Conservation (phyloP, 192 early-diverging fungal genomes). For the Backusella sp. region DNA sequence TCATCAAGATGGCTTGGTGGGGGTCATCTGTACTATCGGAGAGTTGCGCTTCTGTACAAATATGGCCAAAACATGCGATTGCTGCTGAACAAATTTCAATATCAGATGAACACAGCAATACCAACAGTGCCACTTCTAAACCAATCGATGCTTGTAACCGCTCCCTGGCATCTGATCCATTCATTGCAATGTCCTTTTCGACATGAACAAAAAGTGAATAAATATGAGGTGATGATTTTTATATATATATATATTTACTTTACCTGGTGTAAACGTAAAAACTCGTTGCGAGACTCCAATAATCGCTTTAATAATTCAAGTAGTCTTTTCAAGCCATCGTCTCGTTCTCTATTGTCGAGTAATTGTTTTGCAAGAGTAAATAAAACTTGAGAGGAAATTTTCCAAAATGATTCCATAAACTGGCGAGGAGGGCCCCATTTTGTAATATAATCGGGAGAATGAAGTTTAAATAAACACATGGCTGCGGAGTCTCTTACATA, state of each 20-base stretch:
- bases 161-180: constrained; percentile 60
- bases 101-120: constrained; percentile 75
- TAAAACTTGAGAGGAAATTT: constrained; percentile 60
- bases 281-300: constrained; percentile 62
- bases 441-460: constrained; percentile 65
- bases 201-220: not conserved
- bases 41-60: constrained; percentile 71
- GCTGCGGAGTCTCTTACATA: constrained; percentile 73
- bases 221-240: no score
- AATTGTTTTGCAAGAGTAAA: constrained; percentile 73
- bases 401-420: constrained; percentile 81
- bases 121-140: constrained; percentile 72
- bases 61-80: constrained; percentile 63
- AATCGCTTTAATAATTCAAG: constrained; percentile 67
- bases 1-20: constrained; percentile 45
- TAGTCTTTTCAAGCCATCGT: constrained; percentile 63
- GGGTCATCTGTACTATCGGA: constrained; percentile 57
- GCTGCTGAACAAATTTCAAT: constrained; percentile 61
- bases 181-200: constrained; percentile 46
- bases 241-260: no score
- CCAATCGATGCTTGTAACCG: constrained; percentile 66
- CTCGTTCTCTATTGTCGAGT: constrained; percentile 67
- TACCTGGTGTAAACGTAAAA: constrained; percentile 52
- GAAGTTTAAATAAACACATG: constrained; percentile 70
- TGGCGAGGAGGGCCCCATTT: constrained; percentile 79